These are phyloP conservation scores for Eutypella sp. DNA, from an alignment of 2,329 filamentous ascomycete genomes.

Conservation along the genomic window DNA sequence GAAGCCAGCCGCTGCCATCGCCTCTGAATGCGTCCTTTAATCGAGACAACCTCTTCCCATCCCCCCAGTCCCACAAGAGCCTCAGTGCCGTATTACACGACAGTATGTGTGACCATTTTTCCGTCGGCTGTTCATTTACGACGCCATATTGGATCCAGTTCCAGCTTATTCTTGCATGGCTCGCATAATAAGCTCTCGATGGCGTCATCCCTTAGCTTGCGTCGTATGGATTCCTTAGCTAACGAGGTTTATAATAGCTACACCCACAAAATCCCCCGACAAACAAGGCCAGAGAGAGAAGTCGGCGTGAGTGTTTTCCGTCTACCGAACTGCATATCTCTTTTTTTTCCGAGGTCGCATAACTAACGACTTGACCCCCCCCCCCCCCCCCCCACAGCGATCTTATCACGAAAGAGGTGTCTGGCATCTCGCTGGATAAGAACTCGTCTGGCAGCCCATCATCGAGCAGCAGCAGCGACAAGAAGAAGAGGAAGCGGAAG, in stretches of 20 bases:
- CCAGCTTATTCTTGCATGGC: no score
- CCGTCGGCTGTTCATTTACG: no score
- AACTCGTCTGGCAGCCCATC: slow-evolving; percentile 34
- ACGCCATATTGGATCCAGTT: no score
- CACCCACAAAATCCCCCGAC: slow-evolving; percentile 53
- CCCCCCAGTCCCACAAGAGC: slow-evolving; percentile 64
- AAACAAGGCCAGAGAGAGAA: slow-evolving; percentile 83
- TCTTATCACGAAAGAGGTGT: slow-evolving; percentile 85
- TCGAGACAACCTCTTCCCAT: slow-evolving; percentile 65
- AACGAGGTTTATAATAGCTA: slow-evolving; percentile 20
- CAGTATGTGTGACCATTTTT: slow-evolving; percentile 43
- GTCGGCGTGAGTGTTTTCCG: slow-evolving; percentile 67
- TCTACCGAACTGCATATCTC: slow-evolving; percentile 3
- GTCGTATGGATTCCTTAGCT: slow-evolving; percentile 21
- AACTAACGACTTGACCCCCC: slow-evolving; percentile 12
- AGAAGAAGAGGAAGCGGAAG: slow-evolving; percentile 59
- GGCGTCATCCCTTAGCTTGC: not conserved
- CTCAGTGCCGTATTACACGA: slow-evolving; percentile 82
- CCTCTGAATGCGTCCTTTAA: slow-evolving; percentile 91
- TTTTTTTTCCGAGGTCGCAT: not conserved
- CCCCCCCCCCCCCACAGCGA: slow-evolving; percentile 55
- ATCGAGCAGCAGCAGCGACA: slow-evolving; percentile 52
- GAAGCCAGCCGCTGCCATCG: slow-evolving; percentile 91
- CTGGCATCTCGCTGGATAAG: slow-evolving; percentile 89
- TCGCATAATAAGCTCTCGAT: not conserved